These are phyloP conservation scores for grape (Vitis vinifera) DNA, from an alignment of 164 flowering plant species.

Conservation along the genomic window ASM3070453v1 NC_081822.1:2504001-2504500, in stretches of 20 bases:
- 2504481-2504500: not conserved
- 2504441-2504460: constrained; percentile 6
- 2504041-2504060: constrained; percentile 8
- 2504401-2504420: constrained; percentile 98
- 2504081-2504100: not conserved
- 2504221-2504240: no score
- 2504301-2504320: not conserved
- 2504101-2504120: constrained; percentile 35
- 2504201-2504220: not conserved
- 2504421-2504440: constrained; percentile 96
- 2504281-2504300: not conserved
- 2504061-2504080: not conserved
- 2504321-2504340: not conserved
- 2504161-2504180: constrained; percentile 75
- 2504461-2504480: not conserved
- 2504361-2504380: constrained; percentile 94
- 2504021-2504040: constrained; percentile 3
- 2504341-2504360: constrained; percentile 35
- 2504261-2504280: not conserved
- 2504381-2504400: constrained; percentile 95
- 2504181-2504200: constrained; percentile 94
- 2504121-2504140: constrained; percentile 83
- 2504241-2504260: not conserved
- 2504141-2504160: constrained; percentile 97
- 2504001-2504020: constrained; percentile 89